These are phyloP conservation scores for Tylopilus cervinicoccineus DNA, from an alignment of 768 basidiomycete species.

Conservation along the genomic window DNA sequence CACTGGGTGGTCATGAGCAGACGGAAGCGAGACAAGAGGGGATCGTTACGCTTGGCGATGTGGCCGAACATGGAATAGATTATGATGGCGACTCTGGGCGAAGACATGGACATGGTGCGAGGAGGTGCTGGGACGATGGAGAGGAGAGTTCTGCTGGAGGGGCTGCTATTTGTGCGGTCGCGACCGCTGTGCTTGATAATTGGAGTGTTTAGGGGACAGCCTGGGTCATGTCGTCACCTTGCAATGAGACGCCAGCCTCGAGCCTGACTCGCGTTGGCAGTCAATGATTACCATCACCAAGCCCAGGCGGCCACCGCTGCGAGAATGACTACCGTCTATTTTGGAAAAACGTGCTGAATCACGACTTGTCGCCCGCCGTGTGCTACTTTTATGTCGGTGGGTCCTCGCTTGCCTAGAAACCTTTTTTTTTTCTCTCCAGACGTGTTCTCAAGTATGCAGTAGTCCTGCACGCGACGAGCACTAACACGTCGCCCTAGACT, in stretches of 20 bases:
- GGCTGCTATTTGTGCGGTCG: background rate
- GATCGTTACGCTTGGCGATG: conserved; percentile 55
- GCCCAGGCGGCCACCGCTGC: conserved; percentile 2
- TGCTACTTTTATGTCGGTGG: too few species aligned
- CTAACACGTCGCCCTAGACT: too few species aligned
- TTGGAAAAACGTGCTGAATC: too few species aligned
- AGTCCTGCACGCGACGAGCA: too few species aligned
- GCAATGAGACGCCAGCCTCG: too few species aligned
- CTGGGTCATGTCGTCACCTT: background rate
- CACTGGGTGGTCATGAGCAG: conserved; percentile 38
- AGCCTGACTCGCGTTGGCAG: too few species aligned
- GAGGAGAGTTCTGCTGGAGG: background rate
- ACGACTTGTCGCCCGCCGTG: too few species aligned
- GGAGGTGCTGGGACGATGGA: background rate
- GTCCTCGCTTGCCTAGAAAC: too few species aligned
- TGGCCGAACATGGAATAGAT: conserved; percentile 77
- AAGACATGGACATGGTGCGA: conserved; percentile 34
- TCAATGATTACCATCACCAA: too few species aligned
- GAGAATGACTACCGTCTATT: too few species aligned
- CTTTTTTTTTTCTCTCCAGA: too few species aligned
- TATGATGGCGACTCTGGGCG: conserved; percentile 62
- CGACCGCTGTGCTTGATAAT: background rate
- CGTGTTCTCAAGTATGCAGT: too few species aligned
- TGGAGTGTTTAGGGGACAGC: conserved; percentile 6
- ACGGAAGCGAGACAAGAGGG: background rate